Evolutionary conservation across 148 eudicot species (phyloP).

Genomic region (Suaeda aralocaspica): DNA sequence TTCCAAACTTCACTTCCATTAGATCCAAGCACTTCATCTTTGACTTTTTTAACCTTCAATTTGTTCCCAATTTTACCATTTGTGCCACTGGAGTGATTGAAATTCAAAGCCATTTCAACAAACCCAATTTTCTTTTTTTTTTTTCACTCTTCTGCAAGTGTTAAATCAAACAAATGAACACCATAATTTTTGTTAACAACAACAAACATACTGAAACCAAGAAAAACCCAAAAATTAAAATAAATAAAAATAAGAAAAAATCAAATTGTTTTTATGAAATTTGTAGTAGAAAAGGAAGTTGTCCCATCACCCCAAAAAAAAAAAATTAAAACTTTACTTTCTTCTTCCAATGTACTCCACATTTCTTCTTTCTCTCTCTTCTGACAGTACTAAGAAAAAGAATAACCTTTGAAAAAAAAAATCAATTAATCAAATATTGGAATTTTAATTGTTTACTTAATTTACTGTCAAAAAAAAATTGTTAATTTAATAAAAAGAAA

Average conservation of each 20-base stretch:
- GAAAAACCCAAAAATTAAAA: conserved; percentile 30
- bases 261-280: conserved; percentile 34
- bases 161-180: conserved; percentile 29
- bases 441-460: too few species aligned
- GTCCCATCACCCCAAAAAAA: conserved; percentile 9
- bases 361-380: conserved; percentile 13
- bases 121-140: conserved; percentile 32
- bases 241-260: conserved; percentile 25
- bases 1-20: conserved; percentile 33
- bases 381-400: conserved; percentile 23
- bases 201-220: conserved; percentile 12
- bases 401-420: conserved; percentile 2
- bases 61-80: conserved; percentile 37
- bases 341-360: conserved; percentile 20
- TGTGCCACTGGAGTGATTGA: conserved; percentile 30
- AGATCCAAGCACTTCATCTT: conserved; percentile 37
- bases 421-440: not conserved
- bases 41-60: conserved; percentile 41
- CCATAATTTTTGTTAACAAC: conserved; percentile 5
- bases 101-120: conserved; percentile 51
- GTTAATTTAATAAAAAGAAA: too few species aligned
- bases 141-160: conserved; percentile 36
- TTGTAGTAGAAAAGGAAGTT: conserved; percentile 25
- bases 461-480: too few species aligned
- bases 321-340: conserved; percentile 21